These are phyloP conservation scores for Tremellales sp. DNA, from an alignment of 1,284 basidiomycete genomes.

Conservation along the genomic window DNA sequence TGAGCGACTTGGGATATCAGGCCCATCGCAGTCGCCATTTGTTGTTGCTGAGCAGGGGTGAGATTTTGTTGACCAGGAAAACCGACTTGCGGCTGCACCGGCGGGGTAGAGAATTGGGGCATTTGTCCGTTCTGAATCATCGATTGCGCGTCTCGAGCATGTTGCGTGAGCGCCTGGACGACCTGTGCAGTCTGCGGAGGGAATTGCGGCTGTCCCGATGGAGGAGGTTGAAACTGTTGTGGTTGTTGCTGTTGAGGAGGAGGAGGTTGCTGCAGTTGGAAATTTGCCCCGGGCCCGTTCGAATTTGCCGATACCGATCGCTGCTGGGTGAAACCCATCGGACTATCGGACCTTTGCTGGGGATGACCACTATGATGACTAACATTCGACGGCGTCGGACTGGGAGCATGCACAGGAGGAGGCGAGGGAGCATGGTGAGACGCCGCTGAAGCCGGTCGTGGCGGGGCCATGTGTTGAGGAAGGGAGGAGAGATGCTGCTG, in stretches of 20 bases:
- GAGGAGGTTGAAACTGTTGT: conserved; percentile 18
- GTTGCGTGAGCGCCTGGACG: conserved; percentile 21
- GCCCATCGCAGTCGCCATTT: conserved; percentile 33
- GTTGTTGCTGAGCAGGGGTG: conserved; percentile 32
- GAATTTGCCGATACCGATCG: too few species aligned
- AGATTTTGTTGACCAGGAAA: conserved; percentile 10
- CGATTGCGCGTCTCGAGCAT: conserved; percentile 18
- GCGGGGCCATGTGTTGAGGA: conserved; percentile 42
- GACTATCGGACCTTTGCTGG: conserved; percentile 4
- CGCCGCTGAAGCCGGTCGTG: conserved; percentile 37
- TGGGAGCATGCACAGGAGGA: conserved; percentile 19
- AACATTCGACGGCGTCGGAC: conserved; percentile 30
- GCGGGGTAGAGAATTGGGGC: background rate
- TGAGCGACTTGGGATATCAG: conserved; percentile 24
- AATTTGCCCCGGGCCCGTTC: background rate
- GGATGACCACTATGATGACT: conserved; percentile 28
- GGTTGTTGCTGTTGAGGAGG: conserved; percentile 11
- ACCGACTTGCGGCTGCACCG: conserved; percentile 3
- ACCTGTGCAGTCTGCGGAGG: conserved; percentile 16
- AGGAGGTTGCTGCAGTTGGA: conserved; percentile 15
- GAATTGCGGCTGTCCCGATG: conserved; percentile 15
- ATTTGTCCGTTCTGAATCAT: conserved; percentile 13
- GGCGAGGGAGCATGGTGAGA: conserved; percentile 36
- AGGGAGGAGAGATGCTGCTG: conserved; percentile 24
- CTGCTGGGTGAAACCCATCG: background rate